phyloP scores from a whole-genome alignment of 1,284 basidiomycete species.

The Xerocomus nothofagi region DNA sequence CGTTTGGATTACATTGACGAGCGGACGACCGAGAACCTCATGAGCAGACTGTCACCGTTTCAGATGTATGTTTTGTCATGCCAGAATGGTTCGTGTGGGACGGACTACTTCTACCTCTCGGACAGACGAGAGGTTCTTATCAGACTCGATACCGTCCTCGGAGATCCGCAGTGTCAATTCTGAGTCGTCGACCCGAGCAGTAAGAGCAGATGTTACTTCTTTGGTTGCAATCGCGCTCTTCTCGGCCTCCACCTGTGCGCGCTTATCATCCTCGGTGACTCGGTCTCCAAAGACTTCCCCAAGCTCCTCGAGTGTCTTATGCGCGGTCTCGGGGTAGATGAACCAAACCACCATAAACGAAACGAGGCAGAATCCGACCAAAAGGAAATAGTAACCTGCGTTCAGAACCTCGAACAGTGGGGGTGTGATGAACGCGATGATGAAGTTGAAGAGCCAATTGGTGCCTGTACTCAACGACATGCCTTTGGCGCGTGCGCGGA shows the following conservation, averaged over 20 bases:
- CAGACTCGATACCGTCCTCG: constrained; percentile 14
- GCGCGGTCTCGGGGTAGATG: constrained; percentile 46
- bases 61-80: too few species aligned
- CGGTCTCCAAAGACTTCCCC: constrained; percentile 49
- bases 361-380: constrained; percentile 45
- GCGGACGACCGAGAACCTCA: too few species aligned
- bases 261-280: constrained; percentile 29
- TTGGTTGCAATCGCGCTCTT: constrained; percentile 15
- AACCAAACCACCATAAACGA: constrained; percentile 49
- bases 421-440: constrained; percentile 55
- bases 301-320: constrained; percentile 50
- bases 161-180: constrained; percentile 28
- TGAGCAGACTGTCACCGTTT: too few species aligned
- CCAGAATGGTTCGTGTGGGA: constrained; percentile 3
- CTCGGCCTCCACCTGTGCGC: constrained; percentile 17
- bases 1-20: background rate
- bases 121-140: constrained; percentile 20
- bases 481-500: constrained; percentile 66
- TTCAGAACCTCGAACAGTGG: constrained; percentile 45
- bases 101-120: constrained; percentile 20
- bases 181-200: constrained; percentile 20
- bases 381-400: constrained; percentile 52
- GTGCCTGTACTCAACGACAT: constrained; percentile 62
- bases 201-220: constrained; percentile 15
- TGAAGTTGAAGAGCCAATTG: constrained; percentile 59